These are phyloP conservation scores for Mallotus nudiflorus DNA, from an alignment of 345 rosid genomes.

Conservation along the genomic window DNA sequence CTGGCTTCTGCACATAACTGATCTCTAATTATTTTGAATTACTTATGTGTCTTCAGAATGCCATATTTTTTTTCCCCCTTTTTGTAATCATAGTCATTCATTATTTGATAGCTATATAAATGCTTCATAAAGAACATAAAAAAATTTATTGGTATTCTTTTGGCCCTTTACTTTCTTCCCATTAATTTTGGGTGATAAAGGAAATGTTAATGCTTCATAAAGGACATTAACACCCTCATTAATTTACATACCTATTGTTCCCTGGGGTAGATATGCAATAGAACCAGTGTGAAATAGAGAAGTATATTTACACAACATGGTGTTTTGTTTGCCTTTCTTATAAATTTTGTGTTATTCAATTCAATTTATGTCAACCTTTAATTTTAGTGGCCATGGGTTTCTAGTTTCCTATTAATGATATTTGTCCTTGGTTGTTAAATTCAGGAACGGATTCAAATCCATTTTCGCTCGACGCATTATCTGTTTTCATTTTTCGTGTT, in stretches of 20 bases:
- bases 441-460: slow-evolving; percentile 89
- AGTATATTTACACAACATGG: background rate
- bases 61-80: background rate
- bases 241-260: too few relatives aligned
- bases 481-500: slow-evolving; percentile 87
- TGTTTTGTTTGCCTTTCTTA: background rate
- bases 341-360: background rate
- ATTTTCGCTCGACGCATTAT: slow-evolving; percentile 86
- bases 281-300: background rate
- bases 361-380: background rate
- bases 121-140: background rate
- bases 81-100: background rate
- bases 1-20: too few relatives aligned
- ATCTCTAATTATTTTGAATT: too few relatives aligned
- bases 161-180: background rate
- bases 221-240: too few relatives aligned
- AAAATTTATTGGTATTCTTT: background rate
- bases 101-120: background rate
- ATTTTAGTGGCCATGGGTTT: background rate
- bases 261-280: too few relatives aligned
- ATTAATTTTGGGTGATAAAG: background rate
- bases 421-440: slow-evolving; percentile 10
- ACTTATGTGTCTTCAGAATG: background rate
- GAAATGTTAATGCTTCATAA: too few relatives aligned
- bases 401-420: slow-evolving; percentile 3